Evolutionary conservation across 257 asterid genomes (phyloP), one percentile per base, ranked within the genome.

Genomic region (Scutellaria galericulata): DNA sequence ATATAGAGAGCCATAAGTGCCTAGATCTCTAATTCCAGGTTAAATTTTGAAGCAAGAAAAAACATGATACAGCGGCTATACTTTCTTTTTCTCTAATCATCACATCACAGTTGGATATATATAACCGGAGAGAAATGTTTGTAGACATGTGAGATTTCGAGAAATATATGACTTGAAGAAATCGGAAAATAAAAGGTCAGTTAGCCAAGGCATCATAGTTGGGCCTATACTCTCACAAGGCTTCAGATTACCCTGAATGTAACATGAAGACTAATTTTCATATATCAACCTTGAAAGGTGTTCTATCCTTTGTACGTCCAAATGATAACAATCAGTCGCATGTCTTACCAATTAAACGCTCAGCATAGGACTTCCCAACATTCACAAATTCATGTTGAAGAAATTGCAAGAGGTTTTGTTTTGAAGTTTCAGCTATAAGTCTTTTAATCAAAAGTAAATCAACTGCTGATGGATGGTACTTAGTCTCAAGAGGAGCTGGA

Each of bases 401-500:
- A 78, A 92, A 88, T 71, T 88, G 97, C 82, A 89, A 73, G 65
- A 92, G 93, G 64, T 81, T 84, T 75, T 70, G 88, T 79, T 83
- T 89, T 52, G 96, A 78, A 70, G 95, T 92, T 79, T 92, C 97
- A 9, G 93, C 80, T 64, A 89, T 92, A 76, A 92, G 96, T 69
- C 93, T 84, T 83, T 89, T 89, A 74, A 92, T 89, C 85, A 92
- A 85, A 74, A 92, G 96, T 78, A 92, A 84, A 82, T 89, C 97
- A 75, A 92, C 97, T 45, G 96, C 97, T 37, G 97, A 89, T n/a
- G 97, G 97, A 86, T 89, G 97, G 78, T 85, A 88, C 83, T 89
- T 89, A 59, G 97, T 92, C 80, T 92, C 97, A 77, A 84, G 85
- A 65, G 97, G 97, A 83, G 91, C 87, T 7, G 96, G 93, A 65